Conservation (phyloP, 345 rosid species). For the Abelmoschus esculentus region DNA sequence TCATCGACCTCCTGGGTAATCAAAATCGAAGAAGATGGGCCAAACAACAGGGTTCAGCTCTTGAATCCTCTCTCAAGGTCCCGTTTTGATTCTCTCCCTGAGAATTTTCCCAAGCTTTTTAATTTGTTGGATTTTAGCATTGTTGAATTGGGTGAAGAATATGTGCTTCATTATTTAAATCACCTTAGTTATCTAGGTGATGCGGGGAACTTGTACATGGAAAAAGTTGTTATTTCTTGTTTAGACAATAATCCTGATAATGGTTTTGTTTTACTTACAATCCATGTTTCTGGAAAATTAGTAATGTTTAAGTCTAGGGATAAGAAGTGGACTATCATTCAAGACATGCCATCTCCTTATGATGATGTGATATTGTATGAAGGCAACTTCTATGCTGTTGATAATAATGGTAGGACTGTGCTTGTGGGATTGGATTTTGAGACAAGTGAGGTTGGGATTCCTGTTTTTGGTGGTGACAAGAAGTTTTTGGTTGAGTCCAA, state of each 20-base stretch:
- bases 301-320: constrained; percentile 59
- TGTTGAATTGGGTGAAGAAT: constrained; percentile 58
- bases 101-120: constrained; percentile 36
- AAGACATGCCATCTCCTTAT: constrained; percentile 71
- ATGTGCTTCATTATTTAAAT: constrained; percentile 48
- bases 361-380: constrained; percentile 67
- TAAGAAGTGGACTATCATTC: constrained; percentile 56
- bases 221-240: constrained; percentile 31
- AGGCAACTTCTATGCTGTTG: constrained; percentile 67
- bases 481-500: constrained; percentile 76
- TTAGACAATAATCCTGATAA: constrained; percentile 18
- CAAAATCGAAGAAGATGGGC: constrained; percentile 38
- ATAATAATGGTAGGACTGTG: constrained; percentile 60
- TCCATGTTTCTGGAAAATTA: constrained; percentile 83
- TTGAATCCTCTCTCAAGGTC: constrained; percentile 58
- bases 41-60: constrained; percentile 29
- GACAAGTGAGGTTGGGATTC: background rate
- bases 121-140: constrained; percentile 37
- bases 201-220: constrained; percentile 27
- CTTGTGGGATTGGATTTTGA: constrained; percentile 33
- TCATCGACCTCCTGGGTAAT: constrained; percentile 46
- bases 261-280: constrained; percentile 65
- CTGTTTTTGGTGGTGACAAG: constrained; percentile 82
- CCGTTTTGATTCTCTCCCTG: constrained; percentile 27
- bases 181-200: constrained; percentile 16